Conservation (phyloP, 2,329 filamentous ascomycete genomes). For the Albifimbria verrucaria region DNA sequence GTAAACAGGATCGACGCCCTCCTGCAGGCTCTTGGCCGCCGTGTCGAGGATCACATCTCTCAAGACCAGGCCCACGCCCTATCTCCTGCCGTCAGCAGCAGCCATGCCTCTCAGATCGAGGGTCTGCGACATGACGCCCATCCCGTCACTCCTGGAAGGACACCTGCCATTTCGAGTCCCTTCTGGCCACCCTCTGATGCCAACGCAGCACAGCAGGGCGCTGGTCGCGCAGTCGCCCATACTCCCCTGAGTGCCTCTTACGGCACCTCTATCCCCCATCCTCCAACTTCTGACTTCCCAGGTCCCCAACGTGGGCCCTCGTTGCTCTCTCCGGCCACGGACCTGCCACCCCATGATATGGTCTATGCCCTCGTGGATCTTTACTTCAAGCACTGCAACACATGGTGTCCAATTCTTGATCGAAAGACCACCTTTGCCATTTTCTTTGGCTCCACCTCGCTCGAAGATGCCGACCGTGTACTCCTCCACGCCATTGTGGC, state of each 20-base stretch:
- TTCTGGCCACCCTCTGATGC: neutral
- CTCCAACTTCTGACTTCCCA: neutral
- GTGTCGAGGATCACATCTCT: conserved; percentile 39
- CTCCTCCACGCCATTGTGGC: conserved; percentile 42
- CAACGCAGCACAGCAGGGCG: neutral
- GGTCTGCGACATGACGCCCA: conserved; percentile 10
- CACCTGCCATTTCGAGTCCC: conserved; percentile 4
- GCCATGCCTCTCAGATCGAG: conserved; percentile 29
- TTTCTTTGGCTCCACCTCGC: conserved; percentile 37
- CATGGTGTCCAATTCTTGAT: conserved; percentile 50
- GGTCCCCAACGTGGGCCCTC: conserved; percentile 20
- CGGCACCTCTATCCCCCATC: conserved; percentile 3
- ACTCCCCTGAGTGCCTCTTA: conserved; percentile 3
- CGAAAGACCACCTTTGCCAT: conserved; percentile 37
- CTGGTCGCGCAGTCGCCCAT: neutral
- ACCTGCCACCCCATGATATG: conserved; percentile 58
- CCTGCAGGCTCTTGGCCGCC: conserved; percentile 37
- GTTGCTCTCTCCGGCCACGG: conserved; percentile 34
- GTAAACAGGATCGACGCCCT: conserved; percentile 50
- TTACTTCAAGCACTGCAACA: conserved; percentile 63
- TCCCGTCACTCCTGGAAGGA: conserved; percentile 1
- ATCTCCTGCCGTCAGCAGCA: conserved; percentile 32
- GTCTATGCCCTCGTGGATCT: conserved; percentile 58
- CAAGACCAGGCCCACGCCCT: conserved; percentile 24
- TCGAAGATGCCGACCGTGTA: conserved; percentile 36